A percentile compares a stretch with the other conserved stretches of the same genome.
phyloP scores from a whole-genome alignment of 148 eudicot species.

The Camellia japonica region DNA sequence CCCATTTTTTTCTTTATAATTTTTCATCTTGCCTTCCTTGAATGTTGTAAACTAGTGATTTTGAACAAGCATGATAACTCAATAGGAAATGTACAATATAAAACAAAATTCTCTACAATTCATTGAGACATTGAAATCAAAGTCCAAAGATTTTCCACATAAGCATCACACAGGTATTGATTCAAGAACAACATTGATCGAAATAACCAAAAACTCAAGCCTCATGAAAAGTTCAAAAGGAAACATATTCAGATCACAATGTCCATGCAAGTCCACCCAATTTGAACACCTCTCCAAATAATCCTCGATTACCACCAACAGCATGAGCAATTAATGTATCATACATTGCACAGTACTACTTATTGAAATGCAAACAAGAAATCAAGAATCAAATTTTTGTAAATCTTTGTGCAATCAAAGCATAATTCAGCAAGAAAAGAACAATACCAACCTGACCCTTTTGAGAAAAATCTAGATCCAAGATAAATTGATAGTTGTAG shows the following conservation, averaged over 20 bases:
- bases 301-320: background rate
- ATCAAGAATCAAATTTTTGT: background rate
- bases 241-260: background rate
- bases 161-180: background rate
- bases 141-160: background rate
- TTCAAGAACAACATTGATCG: background rate
- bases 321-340: background rate
- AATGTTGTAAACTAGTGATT: no score
- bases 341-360: background rate
- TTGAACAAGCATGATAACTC: no score
- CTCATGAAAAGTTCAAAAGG: background rate
- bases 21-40: no score
- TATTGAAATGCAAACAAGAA: background rate
- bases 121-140: background rate
- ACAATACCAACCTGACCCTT: conserved; percentile 20
- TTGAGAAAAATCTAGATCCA: conserved; percentile 31
- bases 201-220: background rate
- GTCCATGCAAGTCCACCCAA: background rate
- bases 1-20: no score
- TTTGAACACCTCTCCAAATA: background rate
- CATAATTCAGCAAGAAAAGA: conserved; percentile 2
- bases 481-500: conserved; percentile 15
- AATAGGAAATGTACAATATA: no score
- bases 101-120: no score
- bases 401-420: background rate